phyloP scores from a whole-genome alignment of 1,284 basidiomycete genomes.

The Cryptococcus sp. region DNA sequence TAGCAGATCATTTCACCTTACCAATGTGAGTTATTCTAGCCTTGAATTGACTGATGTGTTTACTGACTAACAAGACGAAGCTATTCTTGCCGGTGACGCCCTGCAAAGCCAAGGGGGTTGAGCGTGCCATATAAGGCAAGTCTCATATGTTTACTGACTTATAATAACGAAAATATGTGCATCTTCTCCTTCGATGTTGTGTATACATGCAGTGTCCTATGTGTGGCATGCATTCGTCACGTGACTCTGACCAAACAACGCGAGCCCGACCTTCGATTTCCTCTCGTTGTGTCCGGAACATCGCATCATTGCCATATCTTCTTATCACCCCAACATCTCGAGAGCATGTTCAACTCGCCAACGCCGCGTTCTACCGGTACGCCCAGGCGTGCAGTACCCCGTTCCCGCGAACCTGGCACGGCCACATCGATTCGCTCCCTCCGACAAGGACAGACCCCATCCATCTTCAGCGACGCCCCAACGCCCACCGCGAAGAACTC shows the following conservation, averaged over 20 bases:
- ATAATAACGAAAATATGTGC: too few relatives aligned
- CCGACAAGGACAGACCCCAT: slow-evolving; percentile 20
- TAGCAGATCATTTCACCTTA: too few relatives aligned
- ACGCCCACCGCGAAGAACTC: slow-evolving; percentile 21
- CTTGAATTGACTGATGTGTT: too few relatives aligned
- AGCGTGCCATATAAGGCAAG: too few relatives aligned
- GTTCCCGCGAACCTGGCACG: slow-evolving; percentile 8
- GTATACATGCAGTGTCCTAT: too few relatives aligned
- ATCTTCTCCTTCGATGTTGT: too few relatives aligned
- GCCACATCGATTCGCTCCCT: slow-evolving; percentile 17
- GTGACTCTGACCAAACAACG: background rate
- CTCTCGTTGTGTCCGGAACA: background rate
- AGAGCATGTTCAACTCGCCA: slow-evolving; percentile 41
- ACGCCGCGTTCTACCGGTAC: slow-evolving; percentile 27
- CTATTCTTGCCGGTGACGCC: too few relatives aligned
- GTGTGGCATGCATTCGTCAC: background rate
- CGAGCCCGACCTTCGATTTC: background rate
- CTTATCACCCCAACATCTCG: background rate
- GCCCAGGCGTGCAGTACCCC: slow-evolving; percentile 23
- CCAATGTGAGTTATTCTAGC: too few relatives aligned
- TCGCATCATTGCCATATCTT: background rate
- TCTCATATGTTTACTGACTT: too few relatives aligned
- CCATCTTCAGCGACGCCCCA: slow-evolving; percentile 21
- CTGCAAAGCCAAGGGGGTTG: too few relatives aligned
- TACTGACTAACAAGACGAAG: too few relatives aligned